These are phyloP conservation scores for Cyclotella baltica DNA, from an alignment of 108 stramenopile genomes.

Conservation along the genomic window DNA sequence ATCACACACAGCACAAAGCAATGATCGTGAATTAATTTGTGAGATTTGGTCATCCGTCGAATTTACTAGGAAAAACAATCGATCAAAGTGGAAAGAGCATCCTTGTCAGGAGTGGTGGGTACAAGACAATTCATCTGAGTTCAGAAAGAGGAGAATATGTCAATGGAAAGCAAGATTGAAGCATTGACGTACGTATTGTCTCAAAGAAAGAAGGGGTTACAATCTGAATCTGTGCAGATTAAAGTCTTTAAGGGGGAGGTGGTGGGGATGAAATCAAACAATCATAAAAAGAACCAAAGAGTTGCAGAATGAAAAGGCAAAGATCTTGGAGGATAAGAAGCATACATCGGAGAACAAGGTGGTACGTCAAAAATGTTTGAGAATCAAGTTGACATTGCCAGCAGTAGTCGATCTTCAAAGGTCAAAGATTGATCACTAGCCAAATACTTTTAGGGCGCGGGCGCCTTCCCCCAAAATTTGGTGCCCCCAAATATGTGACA, in stretches of 20 bases:
- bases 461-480: no score
- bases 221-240: conserved; percentile 30
- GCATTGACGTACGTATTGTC: conserved; percentile 24
- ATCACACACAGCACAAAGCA: no score
- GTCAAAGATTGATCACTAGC: no score
- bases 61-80: conserved; percentile 33
- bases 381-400: conserved; percentile 17
- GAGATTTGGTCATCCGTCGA: no score
- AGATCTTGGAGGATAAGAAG: conserved; percentile 30
- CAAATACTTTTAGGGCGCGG: no score
- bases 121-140: conserved; percentile 32
- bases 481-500: no score
- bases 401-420: conserved; percentile 10
- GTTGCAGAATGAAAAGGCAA: conserved; percentile 28
- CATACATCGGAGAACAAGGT: conserved; percentile 10
- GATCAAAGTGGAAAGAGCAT: conserved; percentile 38
- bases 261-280: conserved; percentile 7
- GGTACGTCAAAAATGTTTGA: conserved; percentile 22
- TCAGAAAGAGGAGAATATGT: conserved; percentile 40
- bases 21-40: no score
- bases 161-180: conserved; percentile 31
- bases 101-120: conserved; percentile 23
- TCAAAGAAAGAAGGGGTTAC: conserved; percentile 30
- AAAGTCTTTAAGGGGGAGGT: conserved; percentile 28
- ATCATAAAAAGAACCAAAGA: conserved; percentile 20